Conservation (phyloP, 768 basidiomycete genomes). For the Suillus weaverae region DNA sequence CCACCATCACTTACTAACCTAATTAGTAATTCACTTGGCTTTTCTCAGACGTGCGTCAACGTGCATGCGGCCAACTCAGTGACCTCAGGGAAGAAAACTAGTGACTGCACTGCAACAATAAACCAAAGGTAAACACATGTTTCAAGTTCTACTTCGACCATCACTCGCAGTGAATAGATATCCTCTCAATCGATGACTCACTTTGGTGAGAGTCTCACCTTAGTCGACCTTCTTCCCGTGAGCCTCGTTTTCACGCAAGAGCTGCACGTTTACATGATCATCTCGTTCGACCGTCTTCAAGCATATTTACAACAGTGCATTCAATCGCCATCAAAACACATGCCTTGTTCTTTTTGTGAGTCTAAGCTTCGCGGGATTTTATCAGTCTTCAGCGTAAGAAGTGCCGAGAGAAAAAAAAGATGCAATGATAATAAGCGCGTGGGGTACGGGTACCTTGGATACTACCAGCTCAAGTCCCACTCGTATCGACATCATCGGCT, state of each 20-base stretch:
- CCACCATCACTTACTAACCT: no score
- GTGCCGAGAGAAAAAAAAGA: conserved; percentile 8
- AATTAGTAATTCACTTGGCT: no score
- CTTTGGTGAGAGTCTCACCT: background rate
- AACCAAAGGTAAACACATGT: no score
- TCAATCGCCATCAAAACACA: background rate
- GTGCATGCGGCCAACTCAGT: no score
- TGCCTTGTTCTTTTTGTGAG: background rate
- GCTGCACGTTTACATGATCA: background rate
- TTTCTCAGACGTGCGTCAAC: no score
- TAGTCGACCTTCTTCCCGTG: background rate
- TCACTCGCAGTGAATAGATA: no score
- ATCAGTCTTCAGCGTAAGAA: conserved; percentile 8
- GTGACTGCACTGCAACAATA: no score
- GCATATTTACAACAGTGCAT: background rate
- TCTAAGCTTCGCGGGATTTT: conserved; percentile 2
- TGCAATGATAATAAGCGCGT: conserved; percentile 6
- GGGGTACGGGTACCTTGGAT: background rate
- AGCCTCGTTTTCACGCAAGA: background rate
- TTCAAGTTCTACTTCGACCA: no score
- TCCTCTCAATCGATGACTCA: background rate
- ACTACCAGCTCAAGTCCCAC: conserved; percentile 8
- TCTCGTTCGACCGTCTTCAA: background rate
- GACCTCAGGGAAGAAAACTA: no score
- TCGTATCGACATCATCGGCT: background rate